Conservation (phyloP, 306 rosid genomes). For the Bauhinia variegata region DNA sequence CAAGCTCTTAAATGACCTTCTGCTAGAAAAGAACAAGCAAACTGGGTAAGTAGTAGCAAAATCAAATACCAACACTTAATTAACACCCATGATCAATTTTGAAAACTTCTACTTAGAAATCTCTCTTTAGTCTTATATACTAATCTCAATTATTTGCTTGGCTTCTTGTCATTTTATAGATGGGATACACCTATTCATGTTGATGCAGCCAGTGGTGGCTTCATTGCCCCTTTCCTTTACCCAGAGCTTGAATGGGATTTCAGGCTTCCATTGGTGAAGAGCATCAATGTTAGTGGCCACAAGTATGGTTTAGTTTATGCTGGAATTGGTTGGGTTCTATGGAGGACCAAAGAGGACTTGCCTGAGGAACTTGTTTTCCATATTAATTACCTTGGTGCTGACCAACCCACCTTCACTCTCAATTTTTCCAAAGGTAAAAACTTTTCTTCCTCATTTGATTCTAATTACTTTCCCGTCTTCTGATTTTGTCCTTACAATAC, state of each 20-base stretch:
- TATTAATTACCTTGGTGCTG: slow-evolving; percentile 68
- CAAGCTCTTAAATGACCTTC: slow-evolving; percentile 76
- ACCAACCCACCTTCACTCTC: slow-evolving; percentile 97
- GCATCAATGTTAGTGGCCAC: slow-evolving; percentile 87
- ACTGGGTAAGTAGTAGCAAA: slow-evolving; percentile 64
- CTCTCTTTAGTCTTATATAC: too few relatives aligned
- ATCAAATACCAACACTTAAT: too few relatives aligned
- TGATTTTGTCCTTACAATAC: neutral
- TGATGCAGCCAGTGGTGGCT: slow-evolving; percentile 88
- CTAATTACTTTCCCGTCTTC: too few relatives aligned
- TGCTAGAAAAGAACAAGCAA: slow-evolving; percentile 64
- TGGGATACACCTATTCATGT: slow-evolving; percentile 99
- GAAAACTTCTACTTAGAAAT: too few relatives aligned
- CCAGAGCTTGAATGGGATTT: slow-evolving; percentile 89
- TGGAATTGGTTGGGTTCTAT: slow-evolving; percentile 74
- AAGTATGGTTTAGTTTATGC: slow-evolving; percentile 87
- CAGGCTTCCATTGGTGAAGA: slow-evolving; percentile 76
- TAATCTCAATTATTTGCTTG: neutral
- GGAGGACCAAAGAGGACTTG: slow-evolving; percentile 67
- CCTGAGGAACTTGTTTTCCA: slow-evolving; percentile 71
- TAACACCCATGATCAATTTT: too few relatives aligned
- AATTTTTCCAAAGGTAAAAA: slow-evolving; percentile 93
- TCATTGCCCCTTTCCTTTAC: slow-evolving; percentile 76
- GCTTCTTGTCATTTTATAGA: slow-evolving; percentile 37
- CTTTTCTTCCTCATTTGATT: too few relatives aligned